phyloP scores from a whole-genome alignment of 2,329 filamentous ascomycete species.

The Penicillium brevicompactum region DNA sequence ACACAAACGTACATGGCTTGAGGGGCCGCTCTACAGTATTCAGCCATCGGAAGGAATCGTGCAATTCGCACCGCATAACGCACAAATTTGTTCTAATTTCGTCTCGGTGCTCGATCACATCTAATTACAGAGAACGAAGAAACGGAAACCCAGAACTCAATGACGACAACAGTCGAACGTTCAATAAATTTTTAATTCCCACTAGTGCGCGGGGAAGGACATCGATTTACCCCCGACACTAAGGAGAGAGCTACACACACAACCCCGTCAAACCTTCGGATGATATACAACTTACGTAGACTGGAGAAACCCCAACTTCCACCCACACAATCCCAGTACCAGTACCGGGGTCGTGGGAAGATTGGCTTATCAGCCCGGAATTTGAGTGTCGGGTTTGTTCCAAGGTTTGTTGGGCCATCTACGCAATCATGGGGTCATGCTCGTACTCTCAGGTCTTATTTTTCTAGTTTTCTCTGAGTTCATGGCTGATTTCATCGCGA shows the following conservation, averaged over 20 bases:
- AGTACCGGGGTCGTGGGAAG: not conserved
- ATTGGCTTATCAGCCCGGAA: not conserved
- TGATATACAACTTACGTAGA: not conserved
- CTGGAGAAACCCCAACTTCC: not conserved
- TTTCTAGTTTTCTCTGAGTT: not conserved
- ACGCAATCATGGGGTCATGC: slow-evolving; percentile 11
- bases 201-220: not conserved
- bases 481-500: not conserved
- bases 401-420: not conserved
- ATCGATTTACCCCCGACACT: not conserved
- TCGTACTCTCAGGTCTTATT: not conserved
- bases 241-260: not conserved
- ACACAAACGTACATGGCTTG: not conserved
- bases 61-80: not conserved
- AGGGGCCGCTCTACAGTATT: not conserved
- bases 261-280: not conserved
- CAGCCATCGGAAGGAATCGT: not conserved
- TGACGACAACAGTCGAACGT: not conserved
- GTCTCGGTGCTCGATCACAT: too few species aligned
- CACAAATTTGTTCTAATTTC: not conserved
- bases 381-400: not conserved
- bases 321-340: not conserved
- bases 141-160: not conserved
- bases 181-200: not conserved
- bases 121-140: too few species aligned